These are phyloP conservation scores for Polygonum aviculare DNA, from an alignment of 148 eudicot genomes.

Conservation along the genomic window DNA sequence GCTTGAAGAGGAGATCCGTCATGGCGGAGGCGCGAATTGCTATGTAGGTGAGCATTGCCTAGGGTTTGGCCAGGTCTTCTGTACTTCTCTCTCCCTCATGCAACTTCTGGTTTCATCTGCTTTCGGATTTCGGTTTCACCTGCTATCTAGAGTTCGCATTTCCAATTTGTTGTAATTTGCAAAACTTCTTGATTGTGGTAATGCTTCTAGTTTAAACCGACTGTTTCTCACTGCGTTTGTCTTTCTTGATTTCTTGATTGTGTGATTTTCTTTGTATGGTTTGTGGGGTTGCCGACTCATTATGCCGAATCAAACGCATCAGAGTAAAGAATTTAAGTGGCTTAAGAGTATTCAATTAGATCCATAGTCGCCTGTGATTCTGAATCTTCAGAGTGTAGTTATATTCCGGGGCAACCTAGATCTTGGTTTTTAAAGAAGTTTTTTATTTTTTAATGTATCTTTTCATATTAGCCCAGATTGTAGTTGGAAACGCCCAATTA, in stretches of 20 bases:
- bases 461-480: background rate
- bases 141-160: background rate
- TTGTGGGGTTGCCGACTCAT: background rate
- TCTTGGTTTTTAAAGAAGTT: background rate
- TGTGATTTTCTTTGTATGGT: background rate
- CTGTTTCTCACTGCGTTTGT: too few relatives aligned
- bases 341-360: background rate
- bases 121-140: background rate
- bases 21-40: background rate
- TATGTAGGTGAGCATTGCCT: background rate
- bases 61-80: background rate
- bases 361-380: background rate
- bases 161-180: background rate
- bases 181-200: background rate
- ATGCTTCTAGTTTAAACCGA: too few relatives aligned
- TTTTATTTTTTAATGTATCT: background rate
- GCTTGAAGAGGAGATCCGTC: background rate
- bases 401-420: background rate
- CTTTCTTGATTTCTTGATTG: background rate
- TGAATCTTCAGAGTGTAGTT: background rate
- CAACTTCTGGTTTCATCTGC: background rate
- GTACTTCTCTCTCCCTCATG: background rate
- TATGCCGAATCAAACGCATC: background rate
- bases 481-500: background rate
- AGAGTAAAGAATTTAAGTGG: background rate